Evolutionary conservation across 1,284 basidiomycete genomes (phyloP).

Genomic region (Austroboletus novae-zelandiae): DNA sequence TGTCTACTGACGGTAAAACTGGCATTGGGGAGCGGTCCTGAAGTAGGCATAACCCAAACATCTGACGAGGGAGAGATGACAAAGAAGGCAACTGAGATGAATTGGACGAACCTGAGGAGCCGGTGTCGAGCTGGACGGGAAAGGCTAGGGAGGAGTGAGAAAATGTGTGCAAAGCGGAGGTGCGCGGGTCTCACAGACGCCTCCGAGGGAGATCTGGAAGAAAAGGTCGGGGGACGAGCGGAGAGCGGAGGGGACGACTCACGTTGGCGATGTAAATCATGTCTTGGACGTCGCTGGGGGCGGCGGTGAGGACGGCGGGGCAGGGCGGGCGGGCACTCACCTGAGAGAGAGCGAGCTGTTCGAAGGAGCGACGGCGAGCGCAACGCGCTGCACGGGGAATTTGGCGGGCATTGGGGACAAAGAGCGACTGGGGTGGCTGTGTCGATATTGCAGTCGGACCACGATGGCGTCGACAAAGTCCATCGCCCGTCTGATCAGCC

Average conservation of each 20-base stretch:
- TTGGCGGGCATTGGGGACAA: slow-evolving; percentile 35
- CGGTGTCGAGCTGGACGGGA: slow-evolving; percentile 74
- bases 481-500: slow-evolving; percentile 67
- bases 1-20: slow-evolving; percentile 53
- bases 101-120: slow-evolving; percentile 71
- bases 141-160: slow-evolving; percentile 43
- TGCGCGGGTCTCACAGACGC: slow-evolving; percentile 42
- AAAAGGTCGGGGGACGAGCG: neutral
- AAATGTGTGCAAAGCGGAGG: neutral
- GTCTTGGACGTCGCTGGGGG: slow-evolving; percentile 62
- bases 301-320: neutral
- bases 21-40: slow-evolving; percentile 51
- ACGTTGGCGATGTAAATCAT: slow-evolving; percentile 75
- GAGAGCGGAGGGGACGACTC: slow-evolving; percentile 28
- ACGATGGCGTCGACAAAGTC: slow-evolving; percentile 52
- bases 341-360: slow-evolving; percentile 36
- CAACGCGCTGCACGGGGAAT: slow-evolving; percentile 39
- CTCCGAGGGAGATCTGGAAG: slow-evolving; percentile 60
- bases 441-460: neutral
- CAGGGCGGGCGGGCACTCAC: slow-evolving; percentile 28
- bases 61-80: slow-evolving; percentile 39
- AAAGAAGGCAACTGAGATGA: neutral
- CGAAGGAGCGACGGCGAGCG: slow-evolving; percentile 25
- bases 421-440: slow-evolving; percentile 14
- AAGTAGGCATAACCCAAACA: slow-evolving; percentile 64